phyloP scores from a whole-genome alignment of 2,329 filamentous ascomycete genomes.

The Thelonectria olida region DNA sequence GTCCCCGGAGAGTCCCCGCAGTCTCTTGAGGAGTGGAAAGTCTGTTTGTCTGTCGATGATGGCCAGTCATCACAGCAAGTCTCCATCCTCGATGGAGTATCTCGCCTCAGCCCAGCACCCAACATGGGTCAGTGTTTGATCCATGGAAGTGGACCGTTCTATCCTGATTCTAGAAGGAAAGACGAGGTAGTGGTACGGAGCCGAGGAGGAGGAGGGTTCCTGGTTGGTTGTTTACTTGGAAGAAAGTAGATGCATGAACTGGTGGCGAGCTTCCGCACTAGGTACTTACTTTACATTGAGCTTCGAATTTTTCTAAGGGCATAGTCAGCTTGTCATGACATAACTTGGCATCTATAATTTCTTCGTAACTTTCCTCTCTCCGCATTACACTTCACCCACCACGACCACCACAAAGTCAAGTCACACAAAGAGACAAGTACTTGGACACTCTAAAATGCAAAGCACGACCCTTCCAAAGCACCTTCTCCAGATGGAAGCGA shows the following conservation, averaged over 20 bases:
- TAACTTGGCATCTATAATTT: neutral
- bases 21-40: neutral
- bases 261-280: neutral
- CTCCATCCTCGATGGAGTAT: constrained; percentile 5
- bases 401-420: neutral
- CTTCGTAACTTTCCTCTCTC: neutral
- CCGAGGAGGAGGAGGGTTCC: neutral
- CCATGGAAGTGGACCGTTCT: constrained; percentile 10
- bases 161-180: constrained; percentile 12
- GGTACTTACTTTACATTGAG: no score
- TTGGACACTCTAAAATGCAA: neutral
- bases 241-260: constrained; percentile 3
- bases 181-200: constrained; percentile 2
- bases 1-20: neutral
- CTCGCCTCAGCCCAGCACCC: constrained; percentile 17
- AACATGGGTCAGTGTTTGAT: constrained; percentile 8
- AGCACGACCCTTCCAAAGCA: neutral
- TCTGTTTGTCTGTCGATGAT: constrained; percentile 17
- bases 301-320: neutral
- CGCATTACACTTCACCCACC: no score
- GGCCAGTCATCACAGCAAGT: constrained; percentile 3
- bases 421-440: neutral
- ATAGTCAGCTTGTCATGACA: neutral
- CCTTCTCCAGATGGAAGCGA: neutral
- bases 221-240: constrained; percentile 2